Evolutionary conservation across 78 protist genomes (phyloP).

Genomic region (Speleostelium caveatum): DNA sequence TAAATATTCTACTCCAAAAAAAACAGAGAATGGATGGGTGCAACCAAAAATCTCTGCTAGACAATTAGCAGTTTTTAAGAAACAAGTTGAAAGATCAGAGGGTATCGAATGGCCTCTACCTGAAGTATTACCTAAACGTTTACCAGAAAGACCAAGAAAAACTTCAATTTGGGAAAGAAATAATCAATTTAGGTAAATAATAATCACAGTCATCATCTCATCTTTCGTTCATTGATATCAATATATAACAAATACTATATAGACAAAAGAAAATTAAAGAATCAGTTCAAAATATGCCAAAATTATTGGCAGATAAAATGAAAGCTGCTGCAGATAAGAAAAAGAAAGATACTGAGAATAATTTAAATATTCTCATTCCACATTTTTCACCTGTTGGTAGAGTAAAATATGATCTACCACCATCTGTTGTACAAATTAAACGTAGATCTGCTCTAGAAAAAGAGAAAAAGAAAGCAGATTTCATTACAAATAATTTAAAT

Average conservation of each 20-base stretch:
- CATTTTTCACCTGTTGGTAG: conserved; percentile 37
- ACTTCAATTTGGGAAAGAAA: conserved; percentile 37
- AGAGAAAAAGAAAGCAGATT: conserved; percentile 12
- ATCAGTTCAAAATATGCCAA: conserved; percentile 51
- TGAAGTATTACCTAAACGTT: background rate
- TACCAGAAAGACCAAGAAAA: conserved; percentile 50
- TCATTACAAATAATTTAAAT: conserved; percentile 6
- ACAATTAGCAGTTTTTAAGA: conserved; percentile 48
- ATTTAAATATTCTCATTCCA: conserved; percentile 15
- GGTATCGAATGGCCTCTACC: conserved; percentile 60
- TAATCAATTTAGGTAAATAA: conserved; percentile 19
- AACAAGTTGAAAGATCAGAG: conserved; percentile 3
- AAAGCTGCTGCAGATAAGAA: conserved; percentile 63
- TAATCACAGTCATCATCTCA: background rate
- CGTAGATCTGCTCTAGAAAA: conserved; percentile 35
- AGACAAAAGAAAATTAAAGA: conserved; percentile 71
- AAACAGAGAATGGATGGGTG: conserved; percentile 34
- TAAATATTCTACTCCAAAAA: conserved; percentile 35
- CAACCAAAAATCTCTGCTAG: conserved; percentile 68
- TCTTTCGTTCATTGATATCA: background rate
- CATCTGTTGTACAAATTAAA: conserved; percentile 20
- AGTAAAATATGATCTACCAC: background rate
- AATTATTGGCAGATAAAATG: conserved; percentile 61
- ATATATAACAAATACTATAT: background rate
- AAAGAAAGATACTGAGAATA: conserved; percentile 54